phyloP scores from a whole-genome alignment of 257 asterid genomes.

The Nicotiana attenuata region DNA sequence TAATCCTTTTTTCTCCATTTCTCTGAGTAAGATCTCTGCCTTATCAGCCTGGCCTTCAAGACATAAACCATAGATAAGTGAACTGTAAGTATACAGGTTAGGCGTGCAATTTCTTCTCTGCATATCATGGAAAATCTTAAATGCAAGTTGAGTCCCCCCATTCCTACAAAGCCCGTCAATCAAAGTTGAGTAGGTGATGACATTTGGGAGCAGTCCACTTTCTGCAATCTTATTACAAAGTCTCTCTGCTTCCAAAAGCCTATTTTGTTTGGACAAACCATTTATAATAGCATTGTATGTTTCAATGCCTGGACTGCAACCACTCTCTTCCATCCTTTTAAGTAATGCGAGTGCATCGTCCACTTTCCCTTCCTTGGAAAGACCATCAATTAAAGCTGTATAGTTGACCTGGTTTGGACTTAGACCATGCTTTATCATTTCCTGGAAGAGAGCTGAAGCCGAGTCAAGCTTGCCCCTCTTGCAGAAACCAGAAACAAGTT shows the following conservation, averaged over 20 bases:
- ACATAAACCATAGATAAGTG: slow-evolving; percentile 74
- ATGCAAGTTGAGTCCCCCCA: slow-evolving; percentile 51
- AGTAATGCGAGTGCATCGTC: slow-evolving; percentile 61
- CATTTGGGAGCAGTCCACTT: slow-evolving; percentile 61
- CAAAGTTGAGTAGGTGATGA: slow-evolving; percentile 70
- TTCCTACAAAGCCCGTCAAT: slow-evolving; percentile 79
- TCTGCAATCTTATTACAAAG: slow-evolving; percentile 49
- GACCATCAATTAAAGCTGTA: slow-evolving; percentile 68
- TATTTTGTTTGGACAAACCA: slow-evolving; percentile 53
- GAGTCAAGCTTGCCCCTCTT: slow-evolving; percentile 45
- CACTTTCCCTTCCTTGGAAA: slow-evolving; percentile 68
- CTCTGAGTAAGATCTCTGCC: slow-evolving; percentile 58
- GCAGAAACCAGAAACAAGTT: slow-evolving; percentile 77
- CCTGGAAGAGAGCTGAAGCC: slow-evolving; percentile 60
- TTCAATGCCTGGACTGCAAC: slow-evolving; percentile 51
- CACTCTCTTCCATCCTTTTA: slow-evolving; percentile 43
- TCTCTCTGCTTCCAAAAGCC: slow-evolving; percentile 58
- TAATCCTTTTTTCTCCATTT: slow-evolving; percentile 51
- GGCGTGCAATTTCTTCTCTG: slow-evolving; percentile 58
- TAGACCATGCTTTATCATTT: slow-evolving; percentile 70
- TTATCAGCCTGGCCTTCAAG: slow-evolving; percentile 55
- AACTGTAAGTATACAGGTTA: slow-evolving; percentile 68
- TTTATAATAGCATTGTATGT: slow-evolving; percentile 69
- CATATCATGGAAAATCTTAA: slow-evolving; percentile 73
- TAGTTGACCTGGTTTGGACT: slow-evolving; percentile 66